Conservation (phyloP, 495 filamentous ascomycete genomes). For the Oleoguttula mirabilis region DNA sequence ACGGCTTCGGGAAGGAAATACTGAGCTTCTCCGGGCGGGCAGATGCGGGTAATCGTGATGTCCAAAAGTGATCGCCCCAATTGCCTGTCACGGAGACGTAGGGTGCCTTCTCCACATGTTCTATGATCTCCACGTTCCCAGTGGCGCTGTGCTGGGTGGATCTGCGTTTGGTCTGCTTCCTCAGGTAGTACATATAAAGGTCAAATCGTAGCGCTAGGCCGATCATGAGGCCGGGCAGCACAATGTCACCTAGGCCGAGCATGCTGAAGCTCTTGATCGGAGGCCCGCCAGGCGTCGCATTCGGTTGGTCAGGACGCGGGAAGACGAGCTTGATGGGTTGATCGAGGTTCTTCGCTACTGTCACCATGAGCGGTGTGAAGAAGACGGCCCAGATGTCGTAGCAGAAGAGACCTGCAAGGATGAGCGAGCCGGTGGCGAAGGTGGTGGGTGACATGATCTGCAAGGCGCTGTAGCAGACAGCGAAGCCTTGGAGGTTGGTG, state of each 20-base stretch:
- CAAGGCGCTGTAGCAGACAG: constrained; percentile 70
- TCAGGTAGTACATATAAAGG: constrained; percentile 67
- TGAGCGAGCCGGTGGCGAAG: constrained; percentile 66
- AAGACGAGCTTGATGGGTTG: constrained; percentile 91
- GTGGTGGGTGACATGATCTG: constrained; percentile 83
- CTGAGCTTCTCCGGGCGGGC: constrained; percentile 17
- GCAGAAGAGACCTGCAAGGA: constrained; percentile 70
- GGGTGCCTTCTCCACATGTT: constrained; percentile 38
- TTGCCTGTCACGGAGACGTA: constrained; percentile 50
- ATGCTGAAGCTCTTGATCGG: constrained; percentile 48
- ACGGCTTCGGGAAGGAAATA: constrained; percentile 62
- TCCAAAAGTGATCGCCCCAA: constrained; percentile 87
- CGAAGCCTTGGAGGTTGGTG: constrained; percentile 78
- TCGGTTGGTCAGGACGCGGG: constrained; percentile 45
- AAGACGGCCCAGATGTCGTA: constrained; percentile 98
- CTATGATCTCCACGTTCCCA: background rate
- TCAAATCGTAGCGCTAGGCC: constrained; percentile 82
- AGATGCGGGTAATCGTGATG: constrained; percentile 9
- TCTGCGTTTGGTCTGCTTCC: constrained; percentile 33
- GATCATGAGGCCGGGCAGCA: constrained; percentile 89
- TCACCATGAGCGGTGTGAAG: constrained; percentile 94
- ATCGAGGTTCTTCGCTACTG: constrained; percentile 80
- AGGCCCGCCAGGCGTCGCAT: constrained; percentile 29
- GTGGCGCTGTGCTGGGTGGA: background rate
- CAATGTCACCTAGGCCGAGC: constrained; percentile 87